These are phyloP conservation scores for Hyaloperonospora brassicae DNA, from an alignment of 352 stramenopile species.

Conservation along the genomic window DNA sequence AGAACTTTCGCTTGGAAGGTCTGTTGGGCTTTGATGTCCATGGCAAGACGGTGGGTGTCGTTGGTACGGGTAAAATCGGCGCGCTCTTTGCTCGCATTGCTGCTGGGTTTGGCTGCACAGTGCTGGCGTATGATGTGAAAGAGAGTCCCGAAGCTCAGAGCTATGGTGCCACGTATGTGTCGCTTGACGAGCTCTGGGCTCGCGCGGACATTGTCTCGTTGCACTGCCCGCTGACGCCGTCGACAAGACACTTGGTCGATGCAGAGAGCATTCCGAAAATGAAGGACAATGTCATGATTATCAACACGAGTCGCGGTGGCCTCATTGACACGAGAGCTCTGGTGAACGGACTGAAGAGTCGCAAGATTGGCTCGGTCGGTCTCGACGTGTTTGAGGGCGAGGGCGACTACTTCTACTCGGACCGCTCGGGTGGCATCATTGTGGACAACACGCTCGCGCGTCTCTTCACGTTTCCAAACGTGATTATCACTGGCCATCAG, in stretches of 20 bases:
- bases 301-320: slow-evolving; percentile 86
- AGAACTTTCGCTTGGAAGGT: slow-evolving; percentile 65
- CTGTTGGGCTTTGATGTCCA: slow-evolving; percentile 56
- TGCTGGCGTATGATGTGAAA: slow-evolving; percentile 60
- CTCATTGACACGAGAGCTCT: slow-evolving; percentile 82
- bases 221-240: slow-evolving; percentile 75
- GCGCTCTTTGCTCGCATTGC: slow-evolving; percentile 45
- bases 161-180: slow-evolving; percentile 30
- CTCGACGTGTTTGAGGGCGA: slow-evolving; percentile 87
- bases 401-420: slow-evolving; percentile 70
- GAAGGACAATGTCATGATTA: slow-evolving; percentile 84
- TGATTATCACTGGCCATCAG: slow-evolving; percentile 75
- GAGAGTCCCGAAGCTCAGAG: slow-evolving; percentile 39
- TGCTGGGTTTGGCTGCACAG: slow-evolving; percentile 33
- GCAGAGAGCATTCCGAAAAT: slow-evolving; percentile 74
- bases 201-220: slow-evolving; percentile 84
- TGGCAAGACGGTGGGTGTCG: slow-evolving; percentile 64
- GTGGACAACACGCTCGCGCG: slow-evolving; percentile 59
- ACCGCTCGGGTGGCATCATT: slow-evolving; percentile 59
- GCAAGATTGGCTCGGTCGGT: slow-evolving; percentile 69
- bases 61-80: slow-evolving; percentile 49
- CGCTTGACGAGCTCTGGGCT: slow-evolving; percentile 52
- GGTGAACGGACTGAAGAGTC: slow-evolving; percentile 64
- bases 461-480: slow-evolving; percentile 79
- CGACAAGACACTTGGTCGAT: slow-evolving; percentile 83